These are phyloP conservation scores for Clonostachys byssicola DNA, from an alignment of 2,329 filamentous ascomycete genomes.

Conservation along the genomic window DNA sequence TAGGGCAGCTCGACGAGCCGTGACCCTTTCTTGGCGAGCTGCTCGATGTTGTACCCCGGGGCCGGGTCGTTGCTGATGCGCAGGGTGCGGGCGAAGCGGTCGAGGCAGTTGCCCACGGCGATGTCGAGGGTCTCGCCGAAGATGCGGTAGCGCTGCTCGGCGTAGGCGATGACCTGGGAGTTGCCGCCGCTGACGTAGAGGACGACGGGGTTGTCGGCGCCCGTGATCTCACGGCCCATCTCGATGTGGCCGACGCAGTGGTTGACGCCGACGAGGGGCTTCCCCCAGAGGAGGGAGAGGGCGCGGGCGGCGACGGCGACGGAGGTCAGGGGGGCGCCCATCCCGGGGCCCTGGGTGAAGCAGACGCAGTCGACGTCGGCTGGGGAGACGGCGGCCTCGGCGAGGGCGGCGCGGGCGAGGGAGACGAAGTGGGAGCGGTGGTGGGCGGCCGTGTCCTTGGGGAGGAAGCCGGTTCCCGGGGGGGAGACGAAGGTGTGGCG, in stretches of 20 bases:
- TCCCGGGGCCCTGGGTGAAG: conserved; percentile 92
- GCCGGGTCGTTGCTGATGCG: conserved; percentile 93
- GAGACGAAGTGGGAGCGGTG: conserved; percentile 82
- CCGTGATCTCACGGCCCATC: conserved; percentile 93
- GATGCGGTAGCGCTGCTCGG: conserved; percentile 89
- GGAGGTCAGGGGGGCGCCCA: conserved; percentile 88
- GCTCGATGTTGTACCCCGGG: conserved; percentile 97
- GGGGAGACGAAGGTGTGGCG: conserved; percentile 91
- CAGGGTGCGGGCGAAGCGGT: conserved; percentile 89
- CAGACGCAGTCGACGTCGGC: conserved; percentile 84
- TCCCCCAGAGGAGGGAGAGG: conserved; percentile 77
- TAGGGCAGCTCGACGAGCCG: conserved; percentile 86
- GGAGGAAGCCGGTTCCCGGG: conserved; percentile 89
- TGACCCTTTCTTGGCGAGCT: conserved; percentile 73
- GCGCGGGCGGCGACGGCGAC: conserved; percentile 84
- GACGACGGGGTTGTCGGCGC: conserved; percentile 86
- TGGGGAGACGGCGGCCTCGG: conserved; percentile 57
- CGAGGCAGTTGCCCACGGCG: conserved; percentile 94
- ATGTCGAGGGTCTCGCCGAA: conserved; percentile 98
- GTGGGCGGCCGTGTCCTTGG: conserved; percentile 92
- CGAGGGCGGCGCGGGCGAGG: conserved; percentile 76
- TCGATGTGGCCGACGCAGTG: conserved; percentile 99
- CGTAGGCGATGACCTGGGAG: conserved; percentile 97
- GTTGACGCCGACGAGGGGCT: conserved; percentile 90
- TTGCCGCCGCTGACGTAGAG: conserved; percentile 95